phyloP scores from a whole-genome alignment of 805 yeast genomes.

The Starmerella apis region DNA sequence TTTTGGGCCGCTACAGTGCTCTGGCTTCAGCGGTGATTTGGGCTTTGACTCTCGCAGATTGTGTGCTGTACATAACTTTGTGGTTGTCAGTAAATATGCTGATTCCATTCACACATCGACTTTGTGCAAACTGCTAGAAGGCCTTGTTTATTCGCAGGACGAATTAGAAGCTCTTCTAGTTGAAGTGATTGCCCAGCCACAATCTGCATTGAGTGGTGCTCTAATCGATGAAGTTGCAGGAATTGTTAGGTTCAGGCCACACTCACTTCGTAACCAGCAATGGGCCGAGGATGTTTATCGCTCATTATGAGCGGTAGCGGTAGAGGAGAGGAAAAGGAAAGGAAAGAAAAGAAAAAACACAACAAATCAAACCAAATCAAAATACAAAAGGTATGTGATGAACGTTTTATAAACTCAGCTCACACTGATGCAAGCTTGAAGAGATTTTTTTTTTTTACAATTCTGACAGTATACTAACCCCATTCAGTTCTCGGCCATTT shows the following conservation, averaged over 20 bases:
- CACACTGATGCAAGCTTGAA: conserved; percentile 31
- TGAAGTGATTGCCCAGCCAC: conserved; percentile 11
- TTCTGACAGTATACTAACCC: conserved; percentile 26
- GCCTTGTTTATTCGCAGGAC: conserved; percentile 1
- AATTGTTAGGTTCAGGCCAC: conserved; percentile 14
- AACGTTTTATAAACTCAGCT: conserved; percentile 29
- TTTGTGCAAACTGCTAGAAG: conserved; percentile 5
- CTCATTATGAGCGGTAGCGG: conserved; percentile 5
- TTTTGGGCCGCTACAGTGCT: neutral
- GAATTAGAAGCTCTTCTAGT: conserved; percentile 14
- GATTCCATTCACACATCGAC: conserved; percentile 17
- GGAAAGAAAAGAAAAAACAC: no score
- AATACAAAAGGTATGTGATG: conserved; percentile 25
- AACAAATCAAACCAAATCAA: no score
- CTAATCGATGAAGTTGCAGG: conserved; percentile 19
- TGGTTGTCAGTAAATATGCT: conserved; percentile 16
- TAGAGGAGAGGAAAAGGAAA: no score
- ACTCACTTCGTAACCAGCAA: neutral
- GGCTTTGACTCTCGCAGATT: conserved; percentile 13
- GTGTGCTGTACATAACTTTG: conserved; percentile 22
- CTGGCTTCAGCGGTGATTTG: neutral
- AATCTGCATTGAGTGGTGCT: conserved; percentile 14
- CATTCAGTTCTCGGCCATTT: neutral
- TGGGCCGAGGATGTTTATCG: conserved; percentile 15
- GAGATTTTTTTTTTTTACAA: conserved; percentile 22